Conservation (phyloP, 805 yeast genomes). For the Sugiyamaella americana region DNA sequence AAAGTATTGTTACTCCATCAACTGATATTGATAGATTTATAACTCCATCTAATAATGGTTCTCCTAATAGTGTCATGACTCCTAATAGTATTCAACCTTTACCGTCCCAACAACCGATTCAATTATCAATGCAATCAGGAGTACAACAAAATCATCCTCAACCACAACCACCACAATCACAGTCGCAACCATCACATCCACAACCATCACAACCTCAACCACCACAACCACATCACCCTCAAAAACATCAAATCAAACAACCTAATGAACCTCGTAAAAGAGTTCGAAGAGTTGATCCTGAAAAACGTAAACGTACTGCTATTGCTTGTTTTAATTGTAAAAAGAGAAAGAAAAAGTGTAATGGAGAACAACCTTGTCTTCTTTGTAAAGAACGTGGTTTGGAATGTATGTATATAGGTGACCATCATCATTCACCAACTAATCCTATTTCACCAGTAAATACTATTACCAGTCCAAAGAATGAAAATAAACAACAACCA, state of each 20-base stretch:
- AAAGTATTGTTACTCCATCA: neutral
- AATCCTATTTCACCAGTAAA: neutral
- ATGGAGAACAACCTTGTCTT: constrained; percentile 33
- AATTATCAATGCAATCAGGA: no score
- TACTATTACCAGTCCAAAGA: neutral
- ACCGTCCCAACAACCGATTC: no score
- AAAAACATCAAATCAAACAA: neutral
- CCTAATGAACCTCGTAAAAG: constrained; percentile 2
- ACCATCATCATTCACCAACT: no score
- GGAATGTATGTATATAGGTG: constrained; percentile 29
- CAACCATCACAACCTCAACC: neutral
- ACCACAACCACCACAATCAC: no score
- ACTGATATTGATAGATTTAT: neutral
- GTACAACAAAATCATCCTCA: no score
- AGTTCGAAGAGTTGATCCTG: constrained; percentile 16
- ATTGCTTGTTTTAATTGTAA: constrained; percentile 43
- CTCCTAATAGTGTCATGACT: no score
- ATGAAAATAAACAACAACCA: neutral
- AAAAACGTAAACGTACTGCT: constrained; percentile 36
- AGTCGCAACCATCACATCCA: neutral
- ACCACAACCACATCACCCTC: neutral
- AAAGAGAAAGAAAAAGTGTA: constrained; percentile 35
- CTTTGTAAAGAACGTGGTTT: constrained; percentile 30
- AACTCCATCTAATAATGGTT: no score
- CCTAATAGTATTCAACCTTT: no score